Conservation (phyloP, 805 yeast genomes). For the Cyberlindnera euphorbiiphila region DNA sequence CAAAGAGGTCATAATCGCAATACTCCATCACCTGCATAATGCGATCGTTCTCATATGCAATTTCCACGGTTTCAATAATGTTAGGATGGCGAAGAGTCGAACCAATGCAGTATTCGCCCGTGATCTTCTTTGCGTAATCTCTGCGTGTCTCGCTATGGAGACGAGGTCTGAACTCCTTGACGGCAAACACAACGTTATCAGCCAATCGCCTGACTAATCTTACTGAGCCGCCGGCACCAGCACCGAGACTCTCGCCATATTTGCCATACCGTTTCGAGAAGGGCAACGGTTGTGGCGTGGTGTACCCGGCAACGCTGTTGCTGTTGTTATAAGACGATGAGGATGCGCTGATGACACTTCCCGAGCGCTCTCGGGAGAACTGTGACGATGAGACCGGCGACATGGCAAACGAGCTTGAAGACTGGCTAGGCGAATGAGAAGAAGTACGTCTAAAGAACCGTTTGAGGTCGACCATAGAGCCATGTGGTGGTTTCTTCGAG, state of each 20-base stretch:
- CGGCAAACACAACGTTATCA: slow-evolving; percentile 79
- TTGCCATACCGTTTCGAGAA: slow-evolving; percentile 74
- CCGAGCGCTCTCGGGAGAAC: slow-evolving; percentile 24
- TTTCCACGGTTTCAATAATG: slow-evolving; percentile 86
- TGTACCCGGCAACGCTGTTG: slow-evolving; percentile 33
- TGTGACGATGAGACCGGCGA: slow-evolving; percentile 11
- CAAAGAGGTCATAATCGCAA: slow-evolving; percentile 89
- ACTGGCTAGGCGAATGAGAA: slow-evolving; percentile 24
- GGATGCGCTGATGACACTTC: slow-evolving; percentile 30
- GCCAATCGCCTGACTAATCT: slow-evolving; percentile 62
- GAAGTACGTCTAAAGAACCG: slow-evolving; percentile 58
- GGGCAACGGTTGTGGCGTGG: slow-evolving; percentile 43
- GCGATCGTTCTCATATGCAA: slow-evolving; percentile 82
- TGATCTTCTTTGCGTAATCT: slow-evolving; percentile 87
- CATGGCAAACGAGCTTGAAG: slow-evolving; percentile 2
- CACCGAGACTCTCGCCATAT: slow-evolving; percentile 84
- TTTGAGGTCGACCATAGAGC: slow-evolving; percentile 75
- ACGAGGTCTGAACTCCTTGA: slow-evolving; percentile 83
- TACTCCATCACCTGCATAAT: slow-evolving; percentile 92
- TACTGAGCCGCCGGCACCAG: slow-evolving; percentile 94
- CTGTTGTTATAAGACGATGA: no score
- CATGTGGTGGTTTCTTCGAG: slow-evolving; percentile 58
- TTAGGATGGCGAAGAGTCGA: slow-evolving; percentile 86
- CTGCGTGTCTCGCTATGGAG: slow-evolving; percentile 70
- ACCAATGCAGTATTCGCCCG: slow-evolving; percentile 93